These are phyloP conservation scores for Inonotus obliquus DNA, from an alignment of 1,284 basidiomycete genomes.

Conservation along the genomic window DNA sequence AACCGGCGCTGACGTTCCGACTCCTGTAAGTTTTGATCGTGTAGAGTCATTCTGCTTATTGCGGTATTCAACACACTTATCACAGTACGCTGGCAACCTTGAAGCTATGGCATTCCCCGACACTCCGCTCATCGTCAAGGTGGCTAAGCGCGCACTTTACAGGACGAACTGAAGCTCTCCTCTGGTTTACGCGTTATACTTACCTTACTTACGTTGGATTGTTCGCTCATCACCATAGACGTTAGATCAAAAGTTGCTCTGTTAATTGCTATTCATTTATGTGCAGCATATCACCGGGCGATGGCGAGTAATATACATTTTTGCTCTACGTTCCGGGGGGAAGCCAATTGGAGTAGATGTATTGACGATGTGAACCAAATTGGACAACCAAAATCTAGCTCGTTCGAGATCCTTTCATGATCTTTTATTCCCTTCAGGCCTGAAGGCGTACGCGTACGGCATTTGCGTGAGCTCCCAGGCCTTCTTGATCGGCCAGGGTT, in stretches of 20 bases:
- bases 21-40: conserved; percentile 64
- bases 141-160: conserved; percentile 89
- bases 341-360: neutral
- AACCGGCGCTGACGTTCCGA: conserved; percentile 96
- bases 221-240: neutral
- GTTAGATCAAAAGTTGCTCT: conserved; percentile 7
- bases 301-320: conserved; percentile 13
- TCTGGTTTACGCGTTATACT: neutral
- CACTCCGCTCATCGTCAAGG: conserved; percentile 82
- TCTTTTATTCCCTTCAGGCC: conserved; percentile 18
- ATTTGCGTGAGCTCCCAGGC: conserved; percentile 91
- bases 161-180: conserved; percentile 58
- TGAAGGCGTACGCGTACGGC: conserved; percentile 70
- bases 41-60: neutral
- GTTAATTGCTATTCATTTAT: conserved; percentile 3
- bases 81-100: conserved; percentile 83
- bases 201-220: neutral
- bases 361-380: neutral
- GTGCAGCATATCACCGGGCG: neutral
- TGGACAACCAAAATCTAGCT: neutral
- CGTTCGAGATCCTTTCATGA: neutral
- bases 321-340: neutral
- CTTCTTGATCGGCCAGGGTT: conserved; percentile 92
- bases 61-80: neutral
- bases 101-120: conserved; percentile 92